These are phyloP conservation scores for Fomitopsis serialis DNA, from an alignment of 768 basidiomycete genomes.

Conservation along the genomic window DNA sequence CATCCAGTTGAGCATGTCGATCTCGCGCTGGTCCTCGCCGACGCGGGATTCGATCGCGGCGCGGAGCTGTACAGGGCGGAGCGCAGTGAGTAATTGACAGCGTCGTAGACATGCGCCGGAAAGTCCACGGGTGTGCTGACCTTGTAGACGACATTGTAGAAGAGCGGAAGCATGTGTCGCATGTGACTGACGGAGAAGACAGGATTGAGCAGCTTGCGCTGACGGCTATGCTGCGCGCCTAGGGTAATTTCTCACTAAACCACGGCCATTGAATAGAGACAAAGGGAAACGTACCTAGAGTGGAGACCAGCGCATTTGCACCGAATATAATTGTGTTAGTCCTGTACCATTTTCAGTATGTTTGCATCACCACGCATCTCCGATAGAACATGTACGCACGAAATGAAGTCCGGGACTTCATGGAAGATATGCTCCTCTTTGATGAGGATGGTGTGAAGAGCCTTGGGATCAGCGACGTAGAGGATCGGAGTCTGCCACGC, in stretches of 20 bases:
- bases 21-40: constrained; percentile 2
- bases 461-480: constrained; percentile 13
- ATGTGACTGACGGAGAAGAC: constrained; percentile 11
- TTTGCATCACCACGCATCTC: no score
- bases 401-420: constrained; percentile 4
- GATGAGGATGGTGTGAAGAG: constrained; percentile 13
- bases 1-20: constrained; percentile 21
- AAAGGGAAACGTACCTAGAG: constrained; percentile 2
- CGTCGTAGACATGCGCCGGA: neutral
- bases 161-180: constrained; percentile 10
- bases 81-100: no score
- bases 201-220: constrained; percentile 17
- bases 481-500: constrained; percentile 3
- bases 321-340: constrained; percentile 8
- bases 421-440: constrained; percentile 11
- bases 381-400: constrained; percentile 7
- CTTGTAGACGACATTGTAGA: constrained; percentile 10
- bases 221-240: constrained; percentile 17
- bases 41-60: constrained; percentile 11
- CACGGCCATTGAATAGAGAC: neutral
- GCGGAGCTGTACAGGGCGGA: constrained; percentile 11
- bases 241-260: neutral
- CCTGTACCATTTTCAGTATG: neutral
- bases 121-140: neutral
- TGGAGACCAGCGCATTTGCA: constrained; percentile 7